Evolutionary conservation across 2,329 filamentous ascomycete genomes (phyloP), one percentile per base, ranked within the genome.

Genomic region (Verticillium alfalfae): DNA sequence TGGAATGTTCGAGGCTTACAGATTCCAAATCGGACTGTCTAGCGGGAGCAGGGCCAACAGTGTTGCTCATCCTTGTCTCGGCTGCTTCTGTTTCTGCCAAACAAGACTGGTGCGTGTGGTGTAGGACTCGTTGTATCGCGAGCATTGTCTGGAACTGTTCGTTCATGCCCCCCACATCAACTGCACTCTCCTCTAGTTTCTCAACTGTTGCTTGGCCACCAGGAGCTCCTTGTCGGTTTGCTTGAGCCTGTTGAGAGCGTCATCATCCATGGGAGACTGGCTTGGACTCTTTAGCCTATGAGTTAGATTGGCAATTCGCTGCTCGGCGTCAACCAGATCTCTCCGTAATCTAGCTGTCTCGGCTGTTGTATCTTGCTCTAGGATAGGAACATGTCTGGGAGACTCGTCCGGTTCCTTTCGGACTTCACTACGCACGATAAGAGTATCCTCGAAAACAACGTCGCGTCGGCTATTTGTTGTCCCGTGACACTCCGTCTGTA

Each of bases 271-370:
- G 12, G 56, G 15, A 13, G 18, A 31, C 16, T 58, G 57, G 26
- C 18, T 12, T n/a, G 45, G 38, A n/a, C 58, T 59, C 7, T 59
- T 61, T 13, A 65, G 34, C 52, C 61, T 64, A 15, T 63, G 38
- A 13, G 63, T 61, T 1, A 65, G 63, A 26, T 64, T 65, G 16
- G 37, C 45, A 26, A 64, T 59, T 12, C 63, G 62, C 52, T 65
- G 63, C 9, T 63, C 41, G 3, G 64, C 57, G 55, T 41, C 37
- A 1, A 58, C 38, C n/a, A 64, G 56, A 3, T 63, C 58, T 26
- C 56, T 61, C n/a, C 34, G 52, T 10, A 65, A 60, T 13, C 18
- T 34, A 6, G 26, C 10, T 10, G 18, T 31, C 45, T 52, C 45
- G 18, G 45, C 45, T 52, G 45, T 26, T 18, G 45, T 3, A 18